These are phyloP conservation scores for Arachnomyces sp. DNA, from an alignment of 2,329 filamentous ascomycete species.

Conservation along the genomic window DNA sequence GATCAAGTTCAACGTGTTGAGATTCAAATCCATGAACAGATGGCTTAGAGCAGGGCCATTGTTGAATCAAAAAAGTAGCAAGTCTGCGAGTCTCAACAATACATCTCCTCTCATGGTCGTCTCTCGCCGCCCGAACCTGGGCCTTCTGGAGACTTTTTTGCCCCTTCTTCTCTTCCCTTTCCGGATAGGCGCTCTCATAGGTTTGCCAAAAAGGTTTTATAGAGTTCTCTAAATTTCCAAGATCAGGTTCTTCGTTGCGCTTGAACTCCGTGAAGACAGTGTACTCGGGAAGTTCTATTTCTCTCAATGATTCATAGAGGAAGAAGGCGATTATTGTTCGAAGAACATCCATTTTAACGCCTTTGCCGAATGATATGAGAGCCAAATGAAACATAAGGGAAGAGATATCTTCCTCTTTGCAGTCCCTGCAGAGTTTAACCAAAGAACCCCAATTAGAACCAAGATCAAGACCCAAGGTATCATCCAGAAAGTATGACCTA, in stretches of 20 bases:
- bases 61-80: conserved; percentile 8
- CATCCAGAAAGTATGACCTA: conserved; percentile 27
- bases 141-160: no score
- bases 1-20: not conserved
- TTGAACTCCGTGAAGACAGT: conserved; percentile 19
- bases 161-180: no score
- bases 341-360: conserved; percentile 34
- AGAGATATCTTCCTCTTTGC: conserved; percentile 9
- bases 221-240: no score
- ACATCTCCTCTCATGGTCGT: conserved; percentile 12
- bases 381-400: conserved; percentile 41
- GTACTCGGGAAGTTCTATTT: conserved; percentile 28
- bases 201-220: no score
- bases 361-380: conserved; percentile 34
- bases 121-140: no score
- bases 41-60: no score
- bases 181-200: no score
- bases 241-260: no score
- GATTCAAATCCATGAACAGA: no score
- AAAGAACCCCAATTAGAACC: conserved; percentile 38
- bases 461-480: conserved; percentile 32
- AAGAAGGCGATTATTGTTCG: conserved; percentile 40
- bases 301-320: conserved; percentile 32
- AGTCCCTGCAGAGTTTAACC: conserved; percentile 28
- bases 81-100: not conserved